Evolutionary conservation across 139 green algal genomes (phyloP).

Genomic region (Auxenochlorella protothecoides): DNA sequence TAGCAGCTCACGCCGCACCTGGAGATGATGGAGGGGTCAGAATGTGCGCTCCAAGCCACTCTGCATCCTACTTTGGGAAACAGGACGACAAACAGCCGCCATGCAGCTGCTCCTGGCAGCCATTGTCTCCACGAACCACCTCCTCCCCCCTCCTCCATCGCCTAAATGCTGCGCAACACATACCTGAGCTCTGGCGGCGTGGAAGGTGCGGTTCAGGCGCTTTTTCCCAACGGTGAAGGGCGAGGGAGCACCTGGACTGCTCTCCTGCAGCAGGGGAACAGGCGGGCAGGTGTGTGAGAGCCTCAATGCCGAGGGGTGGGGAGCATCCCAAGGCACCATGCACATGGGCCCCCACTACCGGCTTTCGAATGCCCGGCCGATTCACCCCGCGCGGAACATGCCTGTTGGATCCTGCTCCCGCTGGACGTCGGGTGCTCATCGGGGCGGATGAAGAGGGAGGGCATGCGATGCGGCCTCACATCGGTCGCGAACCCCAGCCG

Average conservation of each 20-base stretch:
- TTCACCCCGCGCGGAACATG: no score
- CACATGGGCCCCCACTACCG: no score
- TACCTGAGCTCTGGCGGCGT: conserved; percentile 35
- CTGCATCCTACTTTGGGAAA: no score
- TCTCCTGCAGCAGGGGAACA: conserved; percentile 1
- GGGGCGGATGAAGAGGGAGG: conserved; percentile 14
- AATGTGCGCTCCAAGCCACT: no score
- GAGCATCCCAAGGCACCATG: no score
- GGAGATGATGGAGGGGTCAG: neutral
- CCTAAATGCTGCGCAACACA: neutral
- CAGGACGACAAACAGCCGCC: no score
- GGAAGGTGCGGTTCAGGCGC: conserved; percentile 23
- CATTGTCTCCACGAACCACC: no score
- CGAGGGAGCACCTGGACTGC: conserved; percentile 5
- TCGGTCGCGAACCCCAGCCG: no score
- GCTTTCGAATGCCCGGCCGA: no score
- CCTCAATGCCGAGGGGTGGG: no score
- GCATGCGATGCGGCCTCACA: neutral
- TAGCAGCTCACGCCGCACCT: conserved; percentile 37
- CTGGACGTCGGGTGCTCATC: conserved; percentile 6
- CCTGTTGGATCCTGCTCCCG: neutral
- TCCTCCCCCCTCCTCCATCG: no score
- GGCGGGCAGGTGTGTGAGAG: neutral
- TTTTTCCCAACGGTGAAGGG: conserved; percentile 18
- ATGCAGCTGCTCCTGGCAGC: no score